phyloP scores from a whole-genome alignment of 768 basidiomycete species.

The Amanita exitialis region DNA sequence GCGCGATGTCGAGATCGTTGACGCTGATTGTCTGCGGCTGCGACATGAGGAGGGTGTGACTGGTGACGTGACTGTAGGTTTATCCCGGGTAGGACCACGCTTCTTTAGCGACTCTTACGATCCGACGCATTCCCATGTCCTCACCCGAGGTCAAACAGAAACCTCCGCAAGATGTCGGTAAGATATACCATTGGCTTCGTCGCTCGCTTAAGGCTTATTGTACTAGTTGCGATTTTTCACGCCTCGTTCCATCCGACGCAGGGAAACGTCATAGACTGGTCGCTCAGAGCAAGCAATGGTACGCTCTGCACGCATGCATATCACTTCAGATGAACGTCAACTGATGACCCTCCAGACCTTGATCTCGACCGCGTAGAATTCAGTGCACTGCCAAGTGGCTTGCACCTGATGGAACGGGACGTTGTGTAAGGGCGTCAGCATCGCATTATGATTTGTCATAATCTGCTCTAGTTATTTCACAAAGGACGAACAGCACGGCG shows the following conservation, averaged over 20 bases:
- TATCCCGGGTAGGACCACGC: conserved; percentile 4
- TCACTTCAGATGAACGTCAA: neutral
- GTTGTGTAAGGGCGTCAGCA: conserved; percentile 47
- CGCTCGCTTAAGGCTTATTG: neutral
- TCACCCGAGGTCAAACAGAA: conserved; percentile 7
- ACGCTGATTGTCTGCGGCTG: conserved; percentile 67
- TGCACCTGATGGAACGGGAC: conserved; percentile 72
- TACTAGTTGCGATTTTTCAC: conserved; percentile 72
- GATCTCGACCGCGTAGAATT: conserved; percentile 69
- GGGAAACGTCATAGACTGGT: conserved; percentile 78
- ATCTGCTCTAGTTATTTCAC: conserved; percentile 51
- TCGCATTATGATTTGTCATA: neutral
- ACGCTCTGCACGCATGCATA: conserved; percentile 6
- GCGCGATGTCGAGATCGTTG: conserved; percentile 73
- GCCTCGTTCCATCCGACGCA: conserved; percentile 78
- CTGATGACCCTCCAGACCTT: conserved; percentile 33
- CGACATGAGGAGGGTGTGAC: conserved; percentile 4
- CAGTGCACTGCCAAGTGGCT: conserved; percentile 70
- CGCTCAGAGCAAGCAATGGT: conserved; percentile 62
- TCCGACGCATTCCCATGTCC: conserved; percentile 12
- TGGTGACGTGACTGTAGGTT: neutral
- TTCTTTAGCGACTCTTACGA: conserved; percentile 3
- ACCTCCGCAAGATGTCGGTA: conserved; percentile 45
- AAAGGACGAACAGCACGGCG: conserved; percentile 57
- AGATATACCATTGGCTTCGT: neutral